Evolutionary conservation across 495 filamentous ascomycete species (phyloP).

Genomic region (Aspergillus haitiensis): DNA sequence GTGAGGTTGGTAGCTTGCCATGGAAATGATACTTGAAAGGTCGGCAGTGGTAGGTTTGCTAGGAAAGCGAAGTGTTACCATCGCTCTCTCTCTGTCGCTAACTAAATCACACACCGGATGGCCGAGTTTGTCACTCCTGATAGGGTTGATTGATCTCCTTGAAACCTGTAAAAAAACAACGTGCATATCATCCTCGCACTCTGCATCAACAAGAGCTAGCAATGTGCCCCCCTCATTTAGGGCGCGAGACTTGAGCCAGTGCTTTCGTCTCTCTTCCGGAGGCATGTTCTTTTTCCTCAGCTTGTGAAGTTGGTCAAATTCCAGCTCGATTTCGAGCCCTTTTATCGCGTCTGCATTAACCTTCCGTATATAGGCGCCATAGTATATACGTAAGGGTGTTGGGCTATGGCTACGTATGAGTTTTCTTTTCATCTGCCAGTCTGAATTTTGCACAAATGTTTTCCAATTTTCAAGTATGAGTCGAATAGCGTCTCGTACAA

Average conservation of each 20-base stretch:
- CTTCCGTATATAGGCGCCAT: background rate
- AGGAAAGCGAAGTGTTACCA: constrained; percentile 8
- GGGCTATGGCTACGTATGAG: constrained; percentile 7
- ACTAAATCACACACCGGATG: constrained; percentile 4
- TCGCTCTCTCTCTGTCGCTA: constrained; percentile 9
- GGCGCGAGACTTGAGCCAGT: constrained; percentile 10
- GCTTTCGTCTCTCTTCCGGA: constrained; percentile 5
- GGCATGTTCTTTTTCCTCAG: background rate
- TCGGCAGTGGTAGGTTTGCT: background rate
- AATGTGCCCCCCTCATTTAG: constrained; percentile 11
- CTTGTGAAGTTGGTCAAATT: constrained; percentile 18
- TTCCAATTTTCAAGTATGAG: constrained; percentile 35
- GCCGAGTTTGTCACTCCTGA: background rate
- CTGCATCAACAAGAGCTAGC: constrained; percentile 19
- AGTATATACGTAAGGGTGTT: constrained; percentile 17
- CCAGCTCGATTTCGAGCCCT: constrained; percentile 19
- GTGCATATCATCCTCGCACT: constrained; percentile 1
- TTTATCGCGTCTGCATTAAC: constrained; percentile 5
- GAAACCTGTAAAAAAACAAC: constrained; percentile 15
- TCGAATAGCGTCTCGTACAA: constrained; percentile 55
- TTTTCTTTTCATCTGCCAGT: constrained; percentile 15
- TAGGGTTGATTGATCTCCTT: constrained; percentile 7
- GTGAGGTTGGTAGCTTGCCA: background rate
- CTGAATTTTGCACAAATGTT: constrained; percentile 1
- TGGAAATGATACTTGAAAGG: constrained; percentile 1